Percentiles rank a stretch among this genome's conserved stretches.
Conservation (phyloP, 2,329 filamentous ascomycete species). For the Lizonia empirigonia region DNA sequence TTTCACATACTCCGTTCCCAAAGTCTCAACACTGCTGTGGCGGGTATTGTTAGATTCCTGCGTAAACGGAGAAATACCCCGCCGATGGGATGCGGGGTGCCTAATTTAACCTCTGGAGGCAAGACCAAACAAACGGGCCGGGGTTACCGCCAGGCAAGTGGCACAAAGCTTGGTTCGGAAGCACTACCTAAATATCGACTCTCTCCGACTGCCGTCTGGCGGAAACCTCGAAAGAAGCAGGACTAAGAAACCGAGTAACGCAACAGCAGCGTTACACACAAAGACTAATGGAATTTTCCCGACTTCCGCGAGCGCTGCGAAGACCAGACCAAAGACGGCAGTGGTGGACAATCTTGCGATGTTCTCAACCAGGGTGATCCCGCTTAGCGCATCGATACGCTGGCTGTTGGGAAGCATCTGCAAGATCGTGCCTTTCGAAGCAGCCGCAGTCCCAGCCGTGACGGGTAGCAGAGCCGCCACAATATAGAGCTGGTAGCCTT, state of each 20-base stretch:
- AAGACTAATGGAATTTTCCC: constrained; percentile 69
- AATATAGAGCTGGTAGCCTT: constrained; percentile 72
- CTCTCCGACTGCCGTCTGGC: constrained; percentile 46
- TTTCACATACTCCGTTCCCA: constrained; percentile 6
- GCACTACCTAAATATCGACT: constrained; percentile 7
- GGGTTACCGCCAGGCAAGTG: constrained; percentile 1
- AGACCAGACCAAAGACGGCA: constrained; percentile 70
- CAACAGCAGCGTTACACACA: constrained; percentile 67
- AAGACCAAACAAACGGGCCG: neutral
- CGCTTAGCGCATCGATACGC: constrained; percentile 69
- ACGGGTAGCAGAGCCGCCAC: constrained; percentile 69
- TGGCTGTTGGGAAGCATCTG: constrained; percentile 69
- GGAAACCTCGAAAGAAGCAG: constrained; percentile 55
- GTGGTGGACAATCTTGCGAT: constrained; percentile 67
- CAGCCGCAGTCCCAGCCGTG: constrained; percentile 70
- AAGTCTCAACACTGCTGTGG: neutral
- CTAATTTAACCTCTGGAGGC: neutral
- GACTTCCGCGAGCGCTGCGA: constrained; percentile 65
- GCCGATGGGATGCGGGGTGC: constrained; percentile 21
- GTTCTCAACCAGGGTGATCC: constrained; percentile 73
- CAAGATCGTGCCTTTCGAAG: constrained; percentile 74
- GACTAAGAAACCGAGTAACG: constrained; percentile 57
- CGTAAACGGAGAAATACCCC: constrained; percentile 21
- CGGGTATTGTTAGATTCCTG: neutral
- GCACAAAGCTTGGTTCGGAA: constrained; percentile 5